Conservation (phyloP, 768 basidiomycete genomes). For the Auriscalpium orientale region DNA sequence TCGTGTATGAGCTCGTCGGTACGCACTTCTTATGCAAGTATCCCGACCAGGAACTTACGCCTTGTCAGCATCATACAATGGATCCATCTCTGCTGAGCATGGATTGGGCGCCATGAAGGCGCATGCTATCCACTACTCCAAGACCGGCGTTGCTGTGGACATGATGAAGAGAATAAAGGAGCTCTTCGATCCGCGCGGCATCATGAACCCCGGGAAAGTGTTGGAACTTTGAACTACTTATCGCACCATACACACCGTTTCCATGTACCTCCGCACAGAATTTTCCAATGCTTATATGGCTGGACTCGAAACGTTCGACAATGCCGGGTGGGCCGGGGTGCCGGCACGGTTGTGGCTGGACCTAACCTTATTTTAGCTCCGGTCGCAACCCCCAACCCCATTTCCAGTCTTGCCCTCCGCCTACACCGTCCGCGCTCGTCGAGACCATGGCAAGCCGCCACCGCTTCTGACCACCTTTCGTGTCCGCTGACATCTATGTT, state of each 20-base stretch:
- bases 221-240: constrained; percentile 24
- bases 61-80: constrained; percentile 58
- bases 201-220: constrained; percentile 91
- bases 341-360: constrained; percentile 8
- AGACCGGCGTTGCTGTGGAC: constrained; percentile 68
- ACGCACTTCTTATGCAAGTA: constrained; percentile 22
- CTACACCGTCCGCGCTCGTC: neutral
- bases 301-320: no score
- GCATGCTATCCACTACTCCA: constrained; percentile 82
- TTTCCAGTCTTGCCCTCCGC: constrained; percentile 12
- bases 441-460: no score
- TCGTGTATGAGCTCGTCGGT: constrained; percentile 88
- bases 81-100: constrained; percentile 95
- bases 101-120: constrained; percentile 96
- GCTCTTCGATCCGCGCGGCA: constrained; percentile 82
- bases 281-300: neutral
- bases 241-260: neutral
- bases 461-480: neutral
- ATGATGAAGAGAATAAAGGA: constrained; percentile 88
- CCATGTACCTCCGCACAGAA: neutral
- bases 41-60: constrained; percentile 2
- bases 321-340: neutral
- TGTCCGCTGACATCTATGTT: neutral
- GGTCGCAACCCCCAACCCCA: constrained; percentile 19
- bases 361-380: constrained; percentile 20